phyloP scores from a whole-genome alignment of 352 stramenopile species.

The Pythium myriotylum region DNA sequence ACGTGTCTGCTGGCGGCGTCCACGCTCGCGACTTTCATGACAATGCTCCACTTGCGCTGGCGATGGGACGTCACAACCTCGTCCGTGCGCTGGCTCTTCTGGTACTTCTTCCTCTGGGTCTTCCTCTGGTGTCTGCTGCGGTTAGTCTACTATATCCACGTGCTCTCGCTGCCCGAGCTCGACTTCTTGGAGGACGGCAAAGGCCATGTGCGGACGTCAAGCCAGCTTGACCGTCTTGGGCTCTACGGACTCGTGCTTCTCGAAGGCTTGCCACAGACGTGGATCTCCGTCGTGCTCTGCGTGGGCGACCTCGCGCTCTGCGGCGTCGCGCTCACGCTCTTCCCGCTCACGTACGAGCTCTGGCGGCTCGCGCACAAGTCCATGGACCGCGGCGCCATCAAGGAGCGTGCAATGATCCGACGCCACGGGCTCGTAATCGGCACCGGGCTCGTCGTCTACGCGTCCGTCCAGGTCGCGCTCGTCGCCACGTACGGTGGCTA shows the following conservation, averaged over 20 bases:
- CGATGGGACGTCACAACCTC: constrained; percentile 27
- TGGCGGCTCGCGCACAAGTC: constrained; percentile 55
- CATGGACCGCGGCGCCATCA: constrained; percentile 58
- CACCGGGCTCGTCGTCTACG: constrained; percentile 33
- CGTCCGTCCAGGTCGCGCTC: constrained; percentile 32
- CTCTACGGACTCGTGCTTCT: constrained; percentile 39
- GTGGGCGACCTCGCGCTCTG: constrained; percentile 60
- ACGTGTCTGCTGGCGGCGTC: constrained; percentile 4
- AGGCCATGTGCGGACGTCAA: constrained; percentile 1
- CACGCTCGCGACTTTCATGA: constrained; percentile 18
- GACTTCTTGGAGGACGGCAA: constrained; percentile 15
- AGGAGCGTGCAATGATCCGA: constrained; percentile 45
- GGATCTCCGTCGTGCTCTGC: constrained; percentile 39
- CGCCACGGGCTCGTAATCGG: constrained; percentile 38
- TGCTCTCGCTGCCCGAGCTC: neutral
- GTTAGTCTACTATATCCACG: constrained; percentile 46
- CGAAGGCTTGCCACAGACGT: constrained; percentile 21
- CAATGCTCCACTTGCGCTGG: constrained; percentile 23
- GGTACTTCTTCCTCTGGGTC: constrained; percentile 59
- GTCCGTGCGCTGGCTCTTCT: constrained; percentile 66
- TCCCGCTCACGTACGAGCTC: constrained; percentile 63
- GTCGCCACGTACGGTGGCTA: constrained; percentile 41
- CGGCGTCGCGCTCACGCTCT: constrained; percentile 51
- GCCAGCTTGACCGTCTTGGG: constrained; percentile 54
- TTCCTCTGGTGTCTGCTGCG: constrained; percentile 46